Evolutionary conservation across 2,329 filamentous ascomycete species (phyloP).

Genomic region (Diaporthe humulicola): DNA sequence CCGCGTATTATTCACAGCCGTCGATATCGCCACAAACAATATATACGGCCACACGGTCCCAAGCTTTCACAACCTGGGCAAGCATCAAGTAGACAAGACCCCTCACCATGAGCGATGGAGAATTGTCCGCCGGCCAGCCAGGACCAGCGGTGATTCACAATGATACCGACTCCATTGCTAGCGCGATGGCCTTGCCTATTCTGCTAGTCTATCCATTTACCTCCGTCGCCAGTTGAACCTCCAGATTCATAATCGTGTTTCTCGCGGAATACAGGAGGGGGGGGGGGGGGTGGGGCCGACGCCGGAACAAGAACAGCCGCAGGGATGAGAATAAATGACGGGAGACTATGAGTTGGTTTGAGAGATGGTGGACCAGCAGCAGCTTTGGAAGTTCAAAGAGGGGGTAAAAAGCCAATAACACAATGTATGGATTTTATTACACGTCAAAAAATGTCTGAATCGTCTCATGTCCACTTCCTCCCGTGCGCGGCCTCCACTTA

Average conservation of each 20-base stretch:
- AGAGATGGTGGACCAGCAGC: not conserved
- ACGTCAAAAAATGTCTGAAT: conserved; percentile 30
- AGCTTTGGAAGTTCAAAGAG: conserved; percentile 10
- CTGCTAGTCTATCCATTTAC: conserved; percentile 34
- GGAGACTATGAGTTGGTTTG: not conserved
- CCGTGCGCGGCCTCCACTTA: conserved; percentile 60
- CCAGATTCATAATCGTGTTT: conserved; percentile 12
- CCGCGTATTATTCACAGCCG: not conserved
- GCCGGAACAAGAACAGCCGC: not conserved
- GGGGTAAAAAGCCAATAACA: conserved; percentile 19
- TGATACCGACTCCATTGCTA: conserved; percentile 31
- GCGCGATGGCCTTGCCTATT: conserved; percentile 23
- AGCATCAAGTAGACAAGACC: not conserved
- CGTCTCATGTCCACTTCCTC: conserved; percentile 23
- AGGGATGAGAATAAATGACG: not conserved
- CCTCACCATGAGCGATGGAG: not conserved
- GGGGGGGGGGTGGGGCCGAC: not conserved
- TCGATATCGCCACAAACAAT: not conserved
- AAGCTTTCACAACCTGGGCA: not conserved
- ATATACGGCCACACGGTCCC: not conserved
- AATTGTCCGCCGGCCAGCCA: conserved; percentile 1
- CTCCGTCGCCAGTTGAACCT: conserved; percentile 1
- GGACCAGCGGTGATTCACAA: not conserved
- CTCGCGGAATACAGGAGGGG: not conserved
- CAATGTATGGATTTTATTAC: conserved; percentile 37